phyloP scores from a whole-genome alignment of 345 rosid genomes.

The Turnera subulata region DNA sequence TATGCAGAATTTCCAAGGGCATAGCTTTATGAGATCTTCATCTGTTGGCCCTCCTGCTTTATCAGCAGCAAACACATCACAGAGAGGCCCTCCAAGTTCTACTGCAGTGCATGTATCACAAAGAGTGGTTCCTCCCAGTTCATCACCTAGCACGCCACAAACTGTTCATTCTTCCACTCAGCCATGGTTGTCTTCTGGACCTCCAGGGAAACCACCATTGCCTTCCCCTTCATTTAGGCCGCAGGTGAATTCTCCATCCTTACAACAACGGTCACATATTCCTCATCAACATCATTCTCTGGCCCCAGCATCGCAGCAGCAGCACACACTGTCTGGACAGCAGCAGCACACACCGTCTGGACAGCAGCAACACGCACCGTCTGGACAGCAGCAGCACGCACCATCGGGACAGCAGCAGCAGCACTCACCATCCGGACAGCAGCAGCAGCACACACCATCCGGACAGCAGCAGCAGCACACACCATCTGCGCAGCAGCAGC shows the following conservation, averaged over 20 bases:
- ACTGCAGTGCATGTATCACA: too few species aligned
- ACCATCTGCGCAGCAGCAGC: too few species aligned
- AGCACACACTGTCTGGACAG: too few species aligned
- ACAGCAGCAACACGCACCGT: too few species aligned
- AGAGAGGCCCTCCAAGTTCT: constrained; percentile 42
- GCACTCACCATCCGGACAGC: too few species aligned
- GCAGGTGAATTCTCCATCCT: constrained; percentile 49
- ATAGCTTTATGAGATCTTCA: constrained; percentile 56
- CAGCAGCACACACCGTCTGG: too few species aligned
- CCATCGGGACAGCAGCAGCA: too few species aligned
- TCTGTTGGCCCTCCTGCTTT: constrained; percentile 45
- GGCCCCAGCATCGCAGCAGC: constrained; percentile 44
- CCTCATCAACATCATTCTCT: constrained; percentile 56
- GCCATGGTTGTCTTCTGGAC: constrained; percentile 76
- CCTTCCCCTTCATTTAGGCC: constrained; percentile 73
- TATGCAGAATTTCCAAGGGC: constrained; percentile 70
- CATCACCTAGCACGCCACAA: constrained; percentile 57
- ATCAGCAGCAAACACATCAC: constrained; percentile 51
- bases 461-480: too few species aligned
- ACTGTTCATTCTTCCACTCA: constrained; percentile 51
- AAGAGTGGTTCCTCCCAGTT: constrained; percentile 38
- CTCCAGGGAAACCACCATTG: constrained; percentile 83
- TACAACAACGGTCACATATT: constrained; percentile 73
- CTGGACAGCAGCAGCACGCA: too few species aligned
- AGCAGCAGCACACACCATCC: constrained; percentile 6